phyloP scores from a whole-genome alignment of 768 basidiomycete species.

The Termitomyces sp. region DNA sequence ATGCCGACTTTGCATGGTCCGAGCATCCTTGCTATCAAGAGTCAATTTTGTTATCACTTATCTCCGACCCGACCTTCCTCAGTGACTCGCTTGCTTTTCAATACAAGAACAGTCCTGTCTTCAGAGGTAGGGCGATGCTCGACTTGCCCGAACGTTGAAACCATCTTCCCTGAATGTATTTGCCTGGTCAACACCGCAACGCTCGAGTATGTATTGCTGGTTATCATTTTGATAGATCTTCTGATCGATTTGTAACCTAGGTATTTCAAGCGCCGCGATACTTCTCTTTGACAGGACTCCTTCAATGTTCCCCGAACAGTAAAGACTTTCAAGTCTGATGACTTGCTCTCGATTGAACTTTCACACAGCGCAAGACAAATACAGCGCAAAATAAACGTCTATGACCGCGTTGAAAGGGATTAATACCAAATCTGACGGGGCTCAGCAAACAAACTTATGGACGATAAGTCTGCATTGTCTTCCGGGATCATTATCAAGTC shows the following conservation, averaged over 20 bases:
- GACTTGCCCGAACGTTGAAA: too few relatives aligned
- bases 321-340: neutral
- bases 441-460: neutral
- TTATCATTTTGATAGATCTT: neutral
- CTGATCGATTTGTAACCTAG: neutral
- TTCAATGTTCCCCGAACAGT: neutral
- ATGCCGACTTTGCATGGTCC: neutral
- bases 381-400: neutral
- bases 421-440: neutral
- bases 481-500: neutral
- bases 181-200: neutral
- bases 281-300: neutral
- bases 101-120: neutral
- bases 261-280: neutral
- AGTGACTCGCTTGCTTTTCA: neutral
- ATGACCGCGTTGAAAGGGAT: neutral
- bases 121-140: too few relatives aligned
- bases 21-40: too few relatives aligned
- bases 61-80: neutral
- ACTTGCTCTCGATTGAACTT: neutral
- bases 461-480: neutral
- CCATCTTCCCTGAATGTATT: constrained; percentile 14
- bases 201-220: neutral
- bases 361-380: neutral
- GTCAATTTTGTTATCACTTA: neutral